Conservation (phyloP, 1,139 yeast genomes). For the Pichia sp. region DNA sequence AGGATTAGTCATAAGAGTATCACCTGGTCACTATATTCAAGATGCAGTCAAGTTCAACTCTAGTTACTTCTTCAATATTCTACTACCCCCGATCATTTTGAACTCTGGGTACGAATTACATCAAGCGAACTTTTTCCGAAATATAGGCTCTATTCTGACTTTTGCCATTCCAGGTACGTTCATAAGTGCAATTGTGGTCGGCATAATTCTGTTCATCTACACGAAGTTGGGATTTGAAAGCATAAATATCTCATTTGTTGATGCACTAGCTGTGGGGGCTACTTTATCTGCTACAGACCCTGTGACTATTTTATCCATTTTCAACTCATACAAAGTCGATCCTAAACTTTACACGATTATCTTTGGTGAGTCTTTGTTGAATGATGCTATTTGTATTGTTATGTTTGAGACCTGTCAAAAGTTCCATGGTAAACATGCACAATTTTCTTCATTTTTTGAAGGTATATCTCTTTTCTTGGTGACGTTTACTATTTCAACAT, state of each 20-base stretch:
- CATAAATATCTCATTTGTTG: conserved; percentile 83
- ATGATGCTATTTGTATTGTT: conserved; percentile 97
- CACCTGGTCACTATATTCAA: conserved; percentile 96
- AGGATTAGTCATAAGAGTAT: conserved; percentile 80
- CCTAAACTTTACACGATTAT: conserved; percentile 95
- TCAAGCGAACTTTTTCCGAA: conserved; percentile 90
- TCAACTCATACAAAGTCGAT: conserved; percentile 96
- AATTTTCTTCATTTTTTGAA: conserved; percentile 75
- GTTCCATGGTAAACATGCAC: conserved; percentile 82
- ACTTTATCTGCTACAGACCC: conserved; percentile 98
- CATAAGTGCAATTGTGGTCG: conserved; percentile 83
- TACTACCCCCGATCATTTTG: conserved; percentile 92
- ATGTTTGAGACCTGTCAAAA: conserved; percentile 99
- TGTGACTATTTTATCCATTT: conserved; percentile 91
- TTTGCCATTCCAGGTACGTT: conserved; percentile 98
- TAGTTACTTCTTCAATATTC: conserved; percentile 86
- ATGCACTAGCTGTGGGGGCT: conserved; percentile 96
- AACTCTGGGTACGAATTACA: conserved; percentile 96
- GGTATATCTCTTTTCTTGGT: conserved; percentile 91
- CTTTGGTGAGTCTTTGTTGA: conserved; percentile 90
- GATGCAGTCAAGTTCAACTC: conserved; percentile 95
- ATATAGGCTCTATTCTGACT: conserved; percentile 83
- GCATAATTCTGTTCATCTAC: conserved; percentile 82
- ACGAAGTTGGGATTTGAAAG: conserved; percentile 89
- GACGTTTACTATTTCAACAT: conserved; percentile 89